Evolutionary conservation across 2,329 filamentous ascomycete species (phyloP).

Genomic region (Curvularia lunata): DNA sequence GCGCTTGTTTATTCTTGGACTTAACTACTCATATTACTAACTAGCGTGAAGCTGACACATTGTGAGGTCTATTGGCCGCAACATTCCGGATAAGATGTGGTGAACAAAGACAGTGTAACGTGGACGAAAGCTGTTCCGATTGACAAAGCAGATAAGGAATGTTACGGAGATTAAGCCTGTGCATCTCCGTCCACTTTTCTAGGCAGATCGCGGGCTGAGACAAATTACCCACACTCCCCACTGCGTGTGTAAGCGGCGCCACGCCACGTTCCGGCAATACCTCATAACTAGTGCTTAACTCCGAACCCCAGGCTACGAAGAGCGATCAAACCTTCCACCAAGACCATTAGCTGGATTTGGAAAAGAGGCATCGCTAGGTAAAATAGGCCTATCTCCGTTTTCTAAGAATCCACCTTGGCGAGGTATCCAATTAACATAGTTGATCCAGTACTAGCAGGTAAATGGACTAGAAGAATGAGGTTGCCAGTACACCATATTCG

Average conservation of each 20-base stretch:
- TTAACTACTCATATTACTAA: not conserved
- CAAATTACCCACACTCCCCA: not conserved
- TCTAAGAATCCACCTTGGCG: not conserved
- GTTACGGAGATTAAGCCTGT: not conserved
- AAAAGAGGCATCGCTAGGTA: not conserved
- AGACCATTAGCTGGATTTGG: not conserved
- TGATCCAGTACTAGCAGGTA: not conserved
- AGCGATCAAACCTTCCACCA: not conserved
- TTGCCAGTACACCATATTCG: not conserved
- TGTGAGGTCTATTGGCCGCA: not conserved
- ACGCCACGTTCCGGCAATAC: not conserved
- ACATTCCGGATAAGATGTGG: not conserved
- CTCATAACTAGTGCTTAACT: slow-evolving; percentile 7
- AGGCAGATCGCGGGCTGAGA: not conserved
- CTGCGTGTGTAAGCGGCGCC: not conserved
- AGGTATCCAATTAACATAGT: not conserved
- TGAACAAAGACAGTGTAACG: not conserved
- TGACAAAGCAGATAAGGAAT: not conserved
- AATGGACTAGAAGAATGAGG: not conserved
- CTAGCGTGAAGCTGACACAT: not conserved
- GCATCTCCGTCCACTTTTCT: not conserved
- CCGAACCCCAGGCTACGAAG: not conserved
- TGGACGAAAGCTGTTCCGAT: not conserved
- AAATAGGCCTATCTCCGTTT: not conserved
- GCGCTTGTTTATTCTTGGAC: not conserved